These are phyloP conservation scores for Otatea glauca DNA, from an alignment of 176 grass and related monocot species.

Conservation along the genomic window DNA sequence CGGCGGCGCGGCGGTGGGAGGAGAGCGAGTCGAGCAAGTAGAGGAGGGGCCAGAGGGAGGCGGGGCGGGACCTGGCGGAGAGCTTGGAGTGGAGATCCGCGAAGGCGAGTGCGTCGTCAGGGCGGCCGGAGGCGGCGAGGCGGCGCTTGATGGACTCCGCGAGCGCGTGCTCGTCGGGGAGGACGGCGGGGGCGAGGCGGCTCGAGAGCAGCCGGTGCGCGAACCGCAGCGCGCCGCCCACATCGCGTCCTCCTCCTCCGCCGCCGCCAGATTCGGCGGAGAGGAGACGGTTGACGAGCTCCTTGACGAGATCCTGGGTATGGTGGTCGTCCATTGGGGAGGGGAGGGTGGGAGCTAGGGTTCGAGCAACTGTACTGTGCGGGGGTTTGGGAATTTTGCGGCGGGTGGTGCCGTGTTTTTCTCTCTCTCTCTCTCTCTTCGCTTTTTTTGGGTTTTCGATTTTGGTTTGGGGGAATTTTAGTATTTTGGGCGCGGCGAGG, in stretches of 20 bases:
- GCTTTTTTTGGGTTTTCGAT: constrained; percentile 6
- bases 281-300: constrained; percentile 77
- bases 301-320: constrained; percentile 83
- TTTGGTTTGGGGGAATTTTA: constrained; percentile 1
- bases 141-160: constrained; percentile 89
- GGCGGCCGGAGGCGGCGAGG: constrained; percentile 69
- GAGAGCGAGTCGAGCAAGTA: constrained; percentile 94
- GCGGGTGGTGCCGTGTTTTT: not conserved
- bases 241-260: constrained; percentile 17
- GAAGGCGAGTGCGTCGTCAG: constrained; percentile 78
- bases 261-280: constrained; percentile 35
- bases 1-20: constrained; percentile 47
- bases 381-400: constrained; percentile 43
- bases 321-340: constrained; percentile 79
- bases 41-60: constrained; percentile 84
- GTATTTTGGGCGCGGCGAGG: constrained; percentile 33
- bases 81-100: constrained; percentile 94
- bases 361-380: constrained; percentile 44
- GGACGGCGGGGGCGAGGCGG: constrained; percentile 66
- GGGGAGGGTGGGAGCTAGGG: constrained; percentile 50
- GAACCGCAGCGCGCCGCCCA: constrained; percentile 63
- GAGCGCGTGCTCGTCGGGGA: constrained; percentile 82
- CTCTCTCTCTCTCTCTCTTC: not conserved
- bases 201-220: constrained; percentile 82
- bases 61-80: constrained; percentile 61